phyloP scores from a whole-genome alignment of 164 flowering plant species.

The Euptelea pleiosperma region DNA sequence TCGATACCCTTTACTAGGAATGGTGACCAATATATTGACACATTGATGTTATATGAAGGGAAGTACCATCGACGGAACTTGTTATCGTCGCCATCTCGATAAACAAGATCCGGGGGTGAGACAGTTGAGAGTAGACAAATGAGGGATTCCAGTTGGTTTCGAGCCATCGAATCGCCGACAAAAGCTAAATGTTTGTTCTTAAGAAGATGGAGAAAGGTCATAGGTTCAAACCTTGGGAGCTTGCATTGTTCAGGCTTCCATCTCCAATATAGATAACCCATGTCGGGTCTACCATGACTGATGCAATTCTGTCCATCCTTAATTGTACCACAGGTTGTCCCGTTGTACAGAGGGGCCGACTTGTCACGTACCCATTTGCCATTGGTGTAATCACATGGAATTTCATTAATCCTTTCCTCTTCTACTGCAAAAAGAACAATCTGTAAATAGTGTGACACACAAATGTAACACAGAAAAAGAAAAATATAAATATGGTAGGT shows the following conservation, averaged over 20 bases:
- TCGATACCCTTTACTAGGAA: slow-evolving; percentile 76
- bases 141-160: slow-evolving; percentile 93
- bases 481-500: neutral
- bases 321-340: slow-evolving; percentile 70
- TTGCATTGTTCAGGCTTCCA: slow-evolving; percentile 73
- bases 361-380: slow-evolving; percentile 72
- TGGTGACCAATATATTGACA: slow-evolving; percentile 90
- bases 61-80: slow-evolving; percentile 77
- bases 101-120: slow-evolving; percentile 57
- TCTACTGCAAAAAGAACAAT: slow-evolving; percentile 18
- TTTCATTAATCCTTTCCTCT: slow-evolving; percentile 11
- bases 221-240: slow-evolving; percentile 69
- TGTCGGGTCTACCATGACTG: slow-evolving; percentile 74
- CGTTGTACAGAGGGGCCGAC: slow-evolving; percentile 68
- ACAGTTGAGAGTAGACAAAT: slow-evolving; percentile 61
- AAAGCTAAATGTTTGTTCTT: slow-evolving; percentile 69
- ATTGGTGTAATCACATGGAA: slow-evolving; percentile 51
- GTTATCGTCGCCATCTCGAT: slow-evolving; percentile 58
- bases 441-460: neutral
- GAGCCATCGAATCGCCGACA: slow-evolving; percentile 92
- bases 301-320: slow-evolving; percentile 85
- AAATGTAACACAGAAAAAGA: neutral
- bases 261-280: slow-evolving; percentile 68
- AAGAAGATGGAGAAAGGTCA: slow-evolving; percentile 48
- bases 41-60: slow-evolving; percentile 47